Base-by-base conservation (phyloP, 257 asterid genomes). In the Plantago major region DNA sequence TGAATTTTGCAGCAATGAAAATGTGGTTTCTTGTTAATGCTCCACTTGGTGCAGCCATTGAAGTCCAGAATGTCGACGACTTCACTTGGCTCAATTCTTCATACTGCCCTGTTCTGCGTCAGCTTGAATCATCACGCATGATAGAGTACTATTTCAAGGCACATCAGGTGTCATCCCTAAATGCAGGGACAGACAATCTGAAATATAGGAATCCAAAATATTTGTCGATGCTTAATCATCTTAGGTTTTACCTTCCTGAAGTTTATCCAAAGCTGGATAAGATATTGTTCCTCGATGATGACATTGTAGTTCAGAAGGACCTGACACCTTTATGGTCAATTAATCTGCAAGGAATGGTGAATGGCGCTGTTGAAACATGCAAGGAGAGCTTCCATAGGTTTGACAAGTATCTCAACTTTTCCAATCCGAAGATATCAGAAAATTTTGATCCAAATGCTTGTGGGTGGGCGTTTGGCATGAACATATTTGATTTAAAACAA, bases 401-500 rank as follows among this genome's bases (percentile, higher is more conserved):
- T 75, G 97, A 87, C 70, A 87, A 85, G 75, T 90, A 90, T 71
- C 85, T 90, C 52, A 90, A 90, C 80, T 90, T 90, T 76, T 83
- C 97, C 44, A 87, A 88, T 67, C 95, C 96, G 15, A 80, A 73
- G 77, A 87, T 90, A 77, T 83, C 96, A 42, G 75, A 79, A 30
- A 90, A 81, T 70, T 90, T 90, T 61, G 91, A 87, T 75, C 89
- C 97, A 55, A 73, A 76, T 69, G 89, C 97, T 62, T 90, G 97
- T 75, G 97, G 97, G 43, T 90, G 97, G 96, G 97, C 97, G 57
- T 90, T 67, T 80, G 97, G 97, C 66, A 90, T 90, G 97, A 90
- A 90, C 73, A 69, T 90, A 16, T 90, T 90, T 67, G 95, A 90
- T 72, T 72, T 90, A 83, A 80, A 78, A 63, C 90, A 90, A 73